A percentile compares a stretch with the other conserved stretches of the same genome.
phyloP scores from a whole-genome alignment of 495 filamentous ascomycete species.

The Penicillium malachiteum region DNA sequence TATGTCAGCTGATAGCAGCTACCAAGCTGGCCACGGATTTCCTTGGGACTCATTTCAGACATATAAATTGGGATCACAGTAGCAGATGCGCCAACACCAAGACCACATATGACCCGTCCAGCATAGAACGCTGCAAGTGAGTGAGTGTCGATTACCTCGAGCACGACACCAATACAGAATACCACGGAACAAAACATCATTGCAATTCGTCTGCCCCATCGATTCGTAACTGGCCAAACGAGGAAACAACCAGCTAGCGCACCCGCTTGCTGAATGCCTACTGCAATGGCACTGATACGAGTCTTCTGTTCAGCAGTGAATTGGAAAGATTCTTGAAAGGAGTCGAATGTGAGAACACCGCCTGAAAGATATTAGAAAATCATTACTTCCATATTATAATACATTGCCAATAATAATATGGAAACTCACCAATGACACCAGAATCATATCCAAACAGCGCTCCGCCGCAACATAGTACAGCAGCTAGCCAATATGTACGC shows the following conservation, averaged over 20 bases:
- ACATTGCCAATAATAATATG: neutral
- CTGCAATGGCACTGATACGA: slow-evolving; percentile 43
- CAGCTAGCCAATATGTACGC: slow-evolving; percentile 55
- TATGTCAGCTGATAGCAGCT: slow-evolving; percentile 54
- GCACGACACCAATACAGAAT: slow-evolving; percentile 47
- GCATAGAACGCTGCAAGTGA: slow-evolving; percentile 44
- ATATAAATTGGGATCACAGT: slow-evolving; percentile 58
- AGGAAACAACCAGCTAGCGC: slow-evolving; percentile 49
- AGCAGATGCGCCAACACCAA: slow-evolving; percentile 57
- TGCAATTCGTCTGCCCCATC: slow-evolving; percentile 41
- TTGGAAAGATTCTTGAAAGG: slow-evolving; percentile 45
- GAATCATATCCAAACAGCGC: slow-evolving; percentile 47
- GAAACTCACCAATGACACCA: slow-evolving; percentile 40
- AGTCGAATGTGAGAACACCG: slow-evolving; percentile 45
- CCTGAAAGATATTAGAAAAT: slow-evolving; percentile 26
- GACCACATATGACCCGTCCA: slow-evolving; percentile 52
- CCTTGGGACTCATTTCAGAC: slow-evolving; percentile 56
- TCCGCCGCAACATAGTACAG: slow-evolving; percentile 46
- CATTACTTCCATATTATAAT: neutral
- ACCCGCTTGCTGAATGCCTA: slow-evolving; percentile 48
- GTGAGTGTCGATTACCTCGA: slow-evolving; percentile 45
- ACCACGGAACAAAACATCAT: slow-evolving; percentile 45
- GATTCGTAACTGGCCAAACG: slow-evolving; percentile 50
- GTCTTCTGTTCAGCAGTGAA: slow-evolving; percentile 37
- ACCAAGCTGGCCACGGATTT: slow-evolving; percentile 53